Evolutionary conservation across 176 grass and related monocot genomes (phyloP).

Genomic region (Dactylis glomerata): DNA sequence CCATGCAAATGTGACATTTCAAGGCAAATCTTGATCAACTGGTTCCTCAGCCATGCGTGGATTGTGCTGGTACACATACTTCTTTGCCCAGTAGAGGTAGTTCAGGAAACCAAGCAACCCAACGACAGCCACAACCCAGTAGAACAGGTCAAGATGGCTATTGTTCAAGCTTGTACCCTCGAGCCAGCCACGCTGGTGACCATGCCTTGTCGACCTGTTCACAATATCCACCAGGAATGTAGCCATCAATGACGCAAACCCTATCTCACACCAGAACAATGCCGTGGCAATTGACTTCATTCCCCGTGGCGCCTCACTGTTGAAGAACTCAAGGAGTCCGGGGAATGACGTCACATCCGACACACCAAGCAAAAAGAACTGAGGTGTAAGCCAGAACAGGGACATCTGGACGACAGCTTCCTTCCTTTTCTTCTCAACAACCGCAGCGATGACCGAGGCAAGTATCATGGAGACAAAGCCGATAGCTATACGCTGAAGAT

Average conservation of each 20-base stretch:
- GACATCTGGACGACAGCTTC: slow-evolving; percentile 40
- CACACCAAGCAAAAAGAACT: slow-evolving; percentile 59
- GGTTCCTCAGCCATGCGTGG: not conserved
- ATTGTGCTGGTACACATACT: slow-evolving; percentile 46
- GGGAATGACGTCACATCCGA: slow-evolving; percentile 57
- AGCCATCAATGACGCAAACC: slow-evolving; percentile 38
- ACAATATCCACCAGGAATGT: slow-evolving; percentile 31
- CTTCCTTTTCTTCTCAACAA: slow-evolving; percentile 45
- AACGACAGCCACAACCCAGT: slow-evolving; percentile 49
- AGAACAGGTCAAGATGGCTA: slow-evolving; percentile 69
- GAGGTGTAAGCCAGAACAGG: slow-evolving; percentile 47
- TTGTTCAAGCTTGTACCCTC: slow-evolving; percentile 52
- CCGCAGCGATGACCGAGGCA: slow-evolving; percentile 35
- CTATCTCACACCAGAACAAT: slow-evolving; percentile 55
- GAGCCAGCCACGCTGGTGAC: slow-evolving; percentile 47
- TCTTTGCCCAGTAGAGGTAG: slow-evolving; percentile 56
- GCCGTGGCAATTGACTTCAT: slow-evolving; percentile 65
- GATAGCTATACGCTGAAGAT: slow-evolving; percentile 41
- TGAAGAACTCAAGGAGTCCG: slow-evolving; percentile 67
- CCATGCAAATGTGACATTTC: not conserved
- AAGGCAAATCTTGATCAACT: not conserved
- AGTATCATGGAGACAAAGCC: slow-evolving; percentile 35
- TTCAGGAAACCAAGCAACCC: slow-evolving; percentile 47
- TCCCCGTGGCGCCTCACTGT: slow-evolving; percentile 43
- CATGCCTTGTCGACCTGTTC: slow-evolving; percentile 21